Base-by-base conservation (phyloP, 2,329 filamentous ascomycete genomes). In the Leptographium wingfieldii region DNA sequence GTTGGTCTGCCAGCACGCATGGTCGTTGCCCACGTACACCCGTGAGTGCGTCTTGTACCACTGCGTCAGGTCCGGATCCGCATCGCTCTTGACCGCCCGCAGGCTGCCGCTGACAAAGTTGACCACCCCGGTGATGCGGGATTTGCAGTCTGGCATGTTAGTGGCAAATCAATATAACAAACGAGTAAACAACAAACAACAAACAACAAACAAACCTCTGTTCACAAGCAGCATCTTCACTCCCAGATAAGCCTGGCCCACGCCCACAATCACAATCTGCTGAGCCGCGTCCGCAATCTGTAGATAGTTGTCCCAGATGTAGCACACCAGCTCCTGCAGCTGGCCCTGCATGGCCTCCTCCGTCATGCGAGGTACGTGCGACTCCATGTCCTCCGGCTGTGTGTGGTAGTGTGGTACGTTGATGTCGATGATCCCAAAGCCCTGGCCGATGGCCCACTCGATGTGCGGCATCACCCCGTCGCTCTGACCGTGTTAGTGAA, bases 291-390 rank as follows among this genome's bases (percentile, higher is more conserved):
- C 80, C 57, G 85, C 85, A 38, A 88, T 78, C 76, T 96, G 89
- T 25, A 99, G 84, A 68, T 96, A 96, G 69, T 99, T 99, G 67
- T 96, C 92, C 94, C 94, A 99, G 16, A 99, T 76, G 68, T 96
- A 97, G 62, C 81, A 84, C 5, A 92, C 83, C 12, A 96, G 76
- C 62, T 92, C 85, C 63, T 87, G 84, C 0, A 82, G 85, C 70
- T 82, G 81, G 59, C 77, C 76, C 63, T 86, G 79, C 9, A 83
- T 68, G 1, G 71, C 72, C 57, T 71, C 73, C 65, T 80, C 80
- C 35, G 73, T 73, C 33, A 73, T 70, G 2, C 71, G 68, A 0
- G 77, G 74, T 2, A 73, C 77, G 62, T 73, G 78, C 1, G 77
- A 68, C 43, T 82, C 78, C 14, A 72, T 72, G 61, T 82, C 79